phyloP scores from a whole-genome alignment of 169 alveolate genomes.

The Cytauxzoon felis region DNA sequence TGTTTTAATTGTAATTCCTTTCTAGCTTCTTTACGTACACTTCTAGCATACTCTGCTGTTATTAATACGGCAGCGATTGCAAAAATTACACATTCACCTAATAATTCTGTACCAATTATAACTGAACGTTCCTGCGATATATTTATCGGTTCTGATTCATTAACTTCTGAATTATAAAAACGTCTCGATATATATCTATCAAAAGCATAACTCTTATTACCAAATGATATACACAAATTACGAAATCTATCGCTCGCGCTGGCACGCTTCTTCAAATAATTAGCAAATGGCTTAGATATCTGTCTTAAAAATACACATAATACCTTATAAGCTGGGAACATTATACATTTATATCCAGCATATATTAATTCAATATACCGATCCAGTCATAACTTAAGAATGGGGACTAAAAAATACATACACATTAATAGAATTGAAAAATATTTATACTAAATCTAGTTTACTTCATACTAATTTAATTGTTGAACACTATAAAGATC shows the following conservation, averaged over 20 bases:
- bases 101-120: constrained; percentile 71
- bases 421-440: too few relatives aligned
- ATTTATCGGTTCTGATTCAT: constrained; percentile 50
- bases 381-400: not conserved
- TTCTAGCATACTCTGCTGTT: constrained; percentile 70
- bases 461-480: too few relatives aligned
- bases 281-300: constrained; percentile 74
- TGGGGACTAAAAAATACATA: too few relatives aligned
- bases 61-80: constrained; percentile 67
- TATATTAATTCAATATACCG: not conserved
- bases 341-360: too few relatives aligned
- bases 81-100: constrained; percentile 69
- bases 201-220: constrained; percentile 70
- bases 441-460: too few relatives aligned
- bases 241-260: constrained; percentile 66
- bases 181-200: constrained; percentile 70
- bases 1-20: constrained; percentile 63
- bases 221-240: constrained; percentile 67
- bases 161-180: constrained; percentile 60
- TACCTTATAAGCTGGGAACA: constrained; percentile 74
- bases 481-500: too few relatives aligned
- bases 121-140: constrained; percentile 70
- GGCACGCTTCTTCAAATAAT: constrained; percentile 70
- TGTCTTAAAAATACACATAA: constrained; percentile 70
- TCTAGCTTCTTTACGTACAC: constrained; percentile 67